These are phyloP conservation scores for Hawksworthiomyces lignivorus DNA, from an alignment of 2,329 filamentous ascomycete species.

Conservation along the genomic window DNA sequence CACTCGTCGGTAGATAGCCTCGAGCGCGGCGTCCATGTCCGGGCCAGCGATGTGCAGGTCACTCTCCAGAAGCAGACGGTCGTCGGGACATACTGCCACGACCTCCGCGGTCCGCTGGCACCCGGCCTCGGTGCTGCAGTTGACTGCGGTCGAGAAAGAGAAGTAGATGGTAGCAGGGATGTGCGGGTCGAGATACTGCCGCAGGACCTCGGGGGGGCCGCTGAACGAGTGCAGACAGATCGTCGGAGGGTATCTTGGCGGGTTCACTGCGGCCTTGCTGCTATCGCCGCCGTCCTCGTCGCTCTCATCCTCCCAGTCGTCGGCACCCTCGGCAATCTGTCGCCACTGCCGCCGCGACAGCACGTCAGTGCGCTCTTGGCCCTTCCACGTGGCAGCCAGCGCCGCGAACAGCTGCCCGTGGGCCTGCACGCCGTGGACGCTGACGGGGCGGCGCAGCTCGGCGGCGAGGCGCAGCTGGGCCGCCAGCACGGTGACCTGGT, in stretches of 20 bases:
- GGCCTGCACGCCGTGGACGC: constrained; percentile 67
- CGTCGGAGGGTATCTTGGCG: constrained; percentile 66
- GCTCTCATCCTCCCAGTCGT: constrained; percentile 28
- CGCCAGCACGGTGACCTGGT: constrained; percentile 59
- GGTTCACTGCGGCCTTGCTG: constrained; percentile 8
- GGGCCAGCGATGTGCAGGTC: constrained; percentile 79
- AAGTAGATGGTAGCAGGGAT: constrained; percentile 76
- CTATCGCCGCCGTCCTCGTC: constrained; percentile 24
- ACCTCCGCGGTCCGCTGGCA: constrained; percentile 51
- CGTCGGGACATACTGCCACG: constrained; percentile 65
- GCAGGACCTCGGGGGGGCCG: constrained; percentile 64
- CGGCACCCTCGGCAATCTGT: constrained; percentile 38
- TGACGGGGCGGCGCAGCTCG: constrained; percentile 56
- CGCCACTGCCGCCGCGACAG: constrained; percentile 52
- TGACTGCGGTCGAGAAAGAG: constrained; percentile 80
- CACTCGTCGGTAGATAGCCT: constrained; percentile 67
- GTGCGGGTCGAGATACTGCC: constrained; percentile 65
- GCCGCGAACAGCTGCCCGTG: constrained; percentile 64
- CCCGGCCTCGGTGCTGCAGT: constrained; percentile 51
- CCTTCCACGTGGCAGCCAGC: constrained; percentile 60
- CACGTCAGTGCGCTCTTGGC: constrained; percentile 56
- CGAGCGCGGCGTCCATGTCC: constrained; percentile 69
- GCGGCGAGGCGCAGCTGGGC: constrained; percentile 67
- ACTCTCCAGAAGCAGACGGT: constrained; percentile 78
- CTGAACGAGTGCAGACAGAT: constrained; percentile 95